These are phyloP conservation scores for Pestalotiopsis fici DNA, from an alignment of 2,329 filamentous ascomycete genomes.

Conservation along the genomic window DNA sequence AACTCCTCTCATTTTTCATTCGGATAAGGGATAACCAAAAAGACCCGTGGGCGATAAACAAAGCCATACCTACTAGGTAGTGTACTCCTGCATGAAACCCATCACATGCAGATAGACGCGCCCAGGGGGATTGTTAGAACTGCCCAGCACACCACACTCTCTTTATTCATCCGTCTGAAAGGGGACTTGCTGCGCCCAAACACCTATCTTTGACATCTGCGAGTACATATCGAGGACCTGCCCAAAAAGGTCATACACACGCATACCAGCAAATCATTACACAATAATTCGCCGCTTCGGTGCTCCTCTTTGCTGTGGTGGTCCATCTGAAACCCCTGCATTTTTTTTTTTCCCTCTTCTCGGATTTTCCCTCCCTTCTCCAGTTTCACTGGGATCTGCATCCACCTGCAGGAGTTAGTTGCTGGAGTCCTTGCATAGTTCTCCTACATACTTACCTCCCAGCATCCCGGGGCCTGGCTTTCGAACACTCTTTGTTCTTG, in stretches of 20 bases:
- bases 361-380: background rate
- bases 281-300: background rate
- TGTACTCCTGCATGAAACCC: background rate
- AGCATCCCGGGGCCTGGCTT: background rate
- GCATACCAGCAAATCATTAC: background rate
- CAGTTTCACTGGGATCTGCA: background rate
- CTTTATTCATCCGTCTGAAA: background rate
- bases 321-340: conserved; percentile 1
- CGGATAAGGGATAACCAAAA: background rate
- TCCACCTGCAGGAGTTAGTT: background rate
- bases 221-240: background rate
- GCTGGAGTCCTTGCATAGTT: background rate
- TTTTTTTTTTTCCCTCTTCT: background rate
- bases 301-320: background rate
- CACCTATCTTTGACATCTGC: background rate
- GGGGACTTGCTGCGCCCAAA: background rate
- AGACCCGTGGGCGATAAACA: background rate
- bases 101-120: background rate
- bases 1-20: background rate
- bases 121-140: background rate
- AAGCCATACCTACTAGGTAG: background rate
- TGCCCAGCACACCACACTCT: background rate
- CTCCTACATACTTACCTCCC: too few species aligned
- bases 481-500: background rate
- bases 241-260: background rate